These are phyloP conservation scores for Lactarius pseudohatsudake DNA, from an alignment of 768 basidiomycete genomes.

Conservation along the genomic window DNA sequence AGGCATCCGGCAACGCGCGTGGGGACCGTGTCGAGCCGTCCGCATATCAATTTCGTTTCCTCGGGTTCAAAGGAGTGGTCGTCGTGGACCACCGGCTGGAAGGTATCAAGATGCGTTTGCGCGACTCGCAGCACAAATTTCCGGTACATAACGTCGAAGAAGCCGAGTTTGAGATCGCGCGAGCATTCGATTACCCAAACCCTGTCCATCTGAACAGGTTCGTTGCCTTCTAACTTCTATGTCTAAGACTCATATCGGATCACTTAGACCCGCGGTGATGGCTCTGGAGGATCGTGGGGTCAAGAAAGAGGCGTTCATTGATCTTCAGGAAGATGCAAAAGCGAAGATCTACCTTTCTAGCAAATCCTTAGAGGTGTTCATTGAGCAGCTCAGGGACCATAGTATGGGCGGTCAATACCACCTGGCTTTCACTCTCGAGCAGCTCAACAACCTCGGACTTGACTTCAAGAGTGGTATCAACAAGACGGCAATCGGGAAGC, in stretches of 20 bases:
- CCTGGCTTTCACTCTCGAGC: slow-evolving; percentile 50
- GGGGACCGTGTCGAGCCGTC: slow-evolving; percentile 1
- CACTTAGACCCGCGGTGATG: slow-evolving; percentile 67
- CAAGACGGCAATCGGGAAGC: slow-evolving; percentile 45
- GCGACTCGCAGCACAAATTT: slow-evolving; percentile 79
- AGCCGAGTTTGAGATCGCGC: slow-evolving; percentile 71
- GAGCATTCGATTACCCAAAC: slow-evolving; percentile 59
- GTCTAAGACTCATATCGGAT: neutral
- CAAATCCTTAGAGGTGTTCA: slow-evolving; percentile 52
- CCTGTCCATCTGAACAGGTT: slow-evolving; percentile 73
- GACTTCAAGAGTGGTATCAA: slow-evolving; percentile 42
- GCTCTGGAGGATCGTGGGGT: slow-evolving; percentile 77
- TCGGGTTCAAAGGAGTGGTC: slow-evolving; percentile 84
- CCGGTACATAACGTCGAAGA: slow-evolving; percentile 45
- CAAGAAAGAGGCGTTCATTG: slow-evolving; percentile 52
- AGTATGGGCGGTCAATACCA: slow-evolving; percentile 47
- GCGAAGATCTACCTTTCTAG: slow-evolving; percentile 58
- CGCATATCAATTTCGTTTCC: slow-evolving; percentile 77
- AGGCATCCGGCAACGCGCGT: slow-evolving; percentile 30
- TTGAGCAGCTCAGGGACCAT: slow-evolving; percentile 49
- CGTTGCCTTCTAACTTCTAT: neutral
- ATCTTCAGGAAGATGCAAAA: slow-evolving; percentile 61
- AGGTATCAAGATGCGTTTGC: slow-evolving; percentile 66
- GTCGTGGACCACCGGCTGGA: slow-evolving; percentile 56
- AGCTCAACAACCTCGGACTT: slow-evolving; percentile 49